Conservation (phyloP, 2,329 filamentous ascomycete species). For the Pseudogymnoascus sp. region DNA sequence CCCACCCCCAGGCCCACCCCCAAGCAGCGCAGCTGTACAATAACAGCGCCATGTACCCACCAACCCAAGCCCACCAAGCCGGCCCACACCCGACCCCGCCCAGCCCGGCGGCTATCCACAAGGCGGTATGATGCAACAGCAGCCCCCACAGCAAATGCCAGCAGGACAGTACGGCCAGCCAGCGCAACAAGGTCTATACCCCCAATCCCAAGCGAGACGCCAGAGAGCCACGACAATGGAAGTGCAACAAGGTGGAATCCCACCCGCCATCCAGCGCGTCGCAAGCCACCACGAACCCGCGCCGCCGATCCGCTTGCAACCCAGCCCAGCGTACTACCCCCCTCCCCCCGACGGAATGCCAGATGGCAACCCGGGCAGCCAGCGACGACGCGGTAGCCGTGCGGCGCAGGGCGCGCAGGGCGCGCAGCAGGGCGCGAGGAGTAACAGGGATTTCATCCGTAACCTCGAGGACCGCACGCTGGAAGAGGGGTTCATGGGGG, state of each 20-base stretch:
- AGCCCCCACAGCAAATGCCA: slow-evolving; percentile 58
- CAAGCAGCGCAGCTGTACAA: slow-evolving; percentile 61
- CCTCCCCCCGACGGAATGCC: slow-evolving; percentile 79
- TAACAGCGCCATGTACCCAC: slow-evolving; percentile 74
- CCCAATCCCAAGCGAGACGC: slow-evolving; percentile 70
- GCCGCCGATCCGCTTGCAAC: slow-evolving; percentile 87
- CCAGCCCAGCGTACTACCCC: slow-evolving; percentile 94
- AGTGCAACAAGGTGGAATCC: slow-evolving; percentile 86
- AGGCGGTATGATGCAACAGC: slow-evolving; percentile 61
- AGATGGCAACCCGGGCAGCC: slow-evolving; percentile 50
- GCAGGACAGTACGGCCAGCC: slow-evolving; percentile 55
- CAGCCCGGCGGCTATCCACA: slow-evolving; percentile 66
- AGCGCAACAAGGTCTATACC: slow-evolving; percentile 61
- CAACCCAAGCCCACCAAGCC: slow-evolving; percentile 48
- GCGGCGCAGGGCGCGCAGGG: slow-evolving; percentile 44
- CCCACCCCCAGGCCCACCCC: slow-evolving; percentile 37
- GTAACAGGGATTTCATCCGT: slow-evolving; percentile 83
- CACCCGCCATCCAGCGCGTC: slow-evolving; percentile 85
- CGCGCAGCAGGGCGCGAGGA: slow-evolving; percentile 43
- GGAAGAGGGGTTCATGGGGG: slow-evolving; percentile 80
- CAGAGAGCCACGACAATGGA: slow-evolving; percentile 96
- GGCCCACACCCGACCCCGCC: slow-evolving; percentile 71
- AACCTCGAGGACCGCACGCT: slow-evolving; percentile 90
- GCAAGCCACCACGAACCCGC: slow-evolving; percentile 94
- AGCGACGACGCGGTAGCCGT: slow-evolving; percentile 71